These are phyloP conservation scores for Chrysochromulina tobinii DNA, from an alignment of 78 protist species.

Conservation along the genomic window DNA sequence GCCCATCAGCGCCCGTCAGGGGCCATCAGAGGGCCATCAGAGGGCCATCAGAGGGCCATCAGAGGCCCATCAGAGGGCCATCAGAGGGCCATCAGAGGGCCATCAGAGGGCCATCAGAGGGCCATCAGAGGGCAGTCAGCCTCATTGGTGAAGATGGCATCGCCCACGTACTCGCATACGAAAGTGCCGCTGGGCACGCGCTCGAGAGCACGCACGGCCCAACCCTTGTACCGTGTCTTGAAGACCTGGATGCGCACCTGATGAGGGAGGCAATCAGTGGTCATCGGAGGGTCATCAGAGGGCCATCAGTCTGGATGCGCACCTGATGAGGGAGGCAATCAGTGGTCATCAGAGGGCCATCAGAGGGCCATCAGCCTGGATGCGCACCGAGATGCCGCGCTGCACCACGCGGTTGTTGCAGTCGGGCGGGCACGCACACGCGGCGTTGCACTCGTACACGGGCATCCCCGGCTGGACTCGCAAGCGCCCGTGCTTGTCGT, in stretches of 20 bases:
- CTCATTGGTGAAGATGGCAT: not conserved
- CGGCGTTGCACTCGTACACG: constrained; percentile 60
- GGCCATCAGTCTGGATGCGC: not conserved
- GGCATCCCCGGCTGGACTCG: not conserved
- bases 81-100: too few species aligned
- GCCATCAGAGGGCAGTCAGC: too few species aligned
- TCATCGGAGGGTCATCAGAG: too few species aligned
- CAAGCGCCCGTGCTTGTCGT: constrained; percentile 14
- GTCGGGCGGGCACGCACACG: constrained; percentile 40
- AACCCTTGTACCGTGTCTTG: constrained; percentile 57
- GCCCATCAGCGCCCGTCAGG: too few species aligned
- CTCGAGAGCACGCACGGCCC: constrained; percentile 58
- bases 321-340: not conserved
- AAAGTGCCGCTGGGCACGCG: constrained; percentile 50
- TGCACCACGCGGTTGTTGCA: constrained; percentile 60
- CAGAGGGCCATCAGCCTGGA: not conserved
- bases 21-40: too few species aligned
- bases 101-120: too few species aligned
- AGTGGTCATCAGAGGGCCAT: too few species aligned
- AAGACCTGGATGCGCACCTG: constrained; percentile 42
- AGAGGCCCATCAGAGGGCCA: too few species aligned
- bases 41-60: too few species aligned
- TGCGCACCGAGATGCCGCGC: constrained; percentile 1
- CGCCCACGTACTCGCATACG: constrained; percentile 77
- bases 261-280: not conserved